Percentiles rank a stretch among this genome's conserved stretches.
Evolutionary conservation across 768 basidiomycete genomes (phyloP).

Genomic region (Lepiota venenata): DNA sequence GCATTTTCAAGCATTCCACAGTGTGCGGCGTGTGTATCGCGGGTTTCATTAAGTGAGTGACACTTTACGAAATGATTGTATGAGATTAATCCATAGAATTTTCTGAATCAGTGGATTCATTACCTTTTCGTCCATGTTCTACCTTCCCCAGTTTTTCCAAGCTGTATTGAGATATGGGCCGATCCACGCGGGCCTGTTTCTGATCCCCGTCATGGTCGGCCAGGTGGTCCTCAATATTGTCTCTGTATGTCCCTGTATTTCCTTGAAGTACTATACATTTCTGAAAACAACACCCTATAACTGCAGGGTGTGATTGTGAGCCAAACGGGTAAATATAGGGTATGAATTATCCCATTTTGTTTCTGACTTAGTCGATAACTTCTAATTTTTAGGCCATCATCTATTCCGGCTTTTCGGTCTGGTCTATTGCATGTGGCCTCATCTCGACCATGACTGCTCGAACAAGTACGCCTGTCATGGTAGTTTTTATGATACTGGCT

Average conservation of each 20-base stretch:
- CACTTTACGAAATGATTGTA: background rate
- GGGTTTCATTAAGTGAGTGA: conserved; percentile 62
- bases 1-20: conserved; percentile 66
- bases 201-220: conserved; percentile 65
- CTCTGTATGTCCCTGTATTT: conserved; percentile 32
- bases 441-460: conserved; percentile 57
- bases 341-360: conserved; percentile 18
- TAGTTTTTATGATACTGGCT: conserved; percentile 58
- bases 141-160: conserved; percentile 76
- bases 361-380: background rate
- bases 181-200: conserved; percentile 52
- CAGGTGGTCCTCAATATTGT: conserved; percentile 59
- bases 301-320: conserved; percentile 57
- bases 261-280: background rate
- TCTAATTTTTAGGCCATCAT: conserved; percentile 46
- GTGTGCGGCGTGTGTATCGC: conserved; percentile 66
- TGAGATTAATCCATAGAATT: background rate
- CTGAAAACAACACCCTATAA: background rate
- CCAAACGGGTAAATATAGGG: conserved; percentile 61
- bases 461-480: conserved; percentile 46
- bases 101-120: conserved; percentile 44
- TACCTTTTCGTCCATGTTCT: conserved; percentile 64
- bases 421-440: conserved; percentile 68
- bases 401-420: conserved; percentile 60
- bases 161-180: conserved; percentile 65